Percentiles rank a stretch among this genome's conserved stretches.
These are phyloP conservation scores for Bassia scoparia DNA, from an alignment of 148 eudicot species.

Conservation along the genomic window DNA sequence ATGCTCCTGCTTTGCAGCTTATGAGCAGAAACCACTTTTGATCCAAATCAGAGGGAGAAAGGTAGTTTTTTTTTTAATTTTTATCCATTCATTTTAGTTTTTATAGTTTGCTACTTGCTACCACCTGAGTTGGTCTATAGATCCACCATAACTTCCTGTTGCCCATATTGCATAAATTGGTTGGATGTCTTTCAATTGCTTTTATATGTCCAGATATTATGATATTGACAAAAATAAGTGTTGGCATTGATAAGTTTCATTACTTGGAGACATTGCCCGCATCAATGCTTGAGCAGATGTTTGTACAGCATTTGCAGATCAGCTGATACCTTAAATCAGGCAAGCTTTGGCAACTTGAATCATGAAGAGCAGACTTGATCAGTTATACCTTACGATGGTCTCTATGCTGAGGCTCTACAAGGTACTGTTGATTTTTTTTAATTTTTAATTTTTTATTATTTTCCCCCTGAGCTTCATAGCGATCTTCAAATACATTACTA, in stretches of 20 bases:
- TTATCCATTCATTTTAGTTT: neutral
- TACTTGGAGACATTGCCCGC: slow-evolving; percentile 91
- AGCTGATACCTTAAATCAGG: slow-evolving; percentile 67
- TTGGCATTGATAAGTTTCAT: slow-evolving; percentile 57
- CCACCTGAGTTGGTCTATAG: neutral
- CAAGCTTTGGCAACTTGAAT: slow-evolving; percentile 59
- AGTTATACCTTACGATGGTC: slow-evolving; percentile 66
- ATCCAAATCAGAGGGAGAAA: slow-evolving; percentile 95
- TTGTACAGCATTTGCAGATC: slow-evolving; percentile 76
- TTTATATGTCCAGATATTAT: neutral
- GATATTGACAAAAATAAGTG: slow-evolving; percentile 11
- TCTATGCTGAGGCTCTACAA: slow-evolving; percentile 61
- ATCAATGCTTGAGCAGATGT: slow-evolving; percentile 93
- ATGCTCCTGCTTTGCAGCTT: slow-evolving; percentile 68
- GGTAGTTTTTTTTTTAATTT: slow-evolving; percentile 34
- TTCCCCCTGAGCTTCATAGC: no score
- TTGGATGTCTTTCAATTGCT: slow-evolving; percentile 1
- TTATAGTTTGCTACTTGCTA: no score
- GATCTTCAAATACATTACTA: slow-evolving; percentile 2
- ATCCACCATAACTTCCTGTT: neutral
- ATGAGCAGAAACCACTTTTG: slow-evolving; percentile 89
- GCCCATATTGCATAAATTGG: neutral
- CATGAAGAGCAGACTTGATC: slow-evolving; percentile 68
- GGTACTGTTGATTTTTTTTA: slow-evolving; percentile 35
- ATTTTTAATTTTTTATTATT: no score